Percentiles rank a stretch among this genome's conserved stretches.
Conservation (phyloP, 371 early-diverging fungal species). For the Mortierella sp. region DNA sequence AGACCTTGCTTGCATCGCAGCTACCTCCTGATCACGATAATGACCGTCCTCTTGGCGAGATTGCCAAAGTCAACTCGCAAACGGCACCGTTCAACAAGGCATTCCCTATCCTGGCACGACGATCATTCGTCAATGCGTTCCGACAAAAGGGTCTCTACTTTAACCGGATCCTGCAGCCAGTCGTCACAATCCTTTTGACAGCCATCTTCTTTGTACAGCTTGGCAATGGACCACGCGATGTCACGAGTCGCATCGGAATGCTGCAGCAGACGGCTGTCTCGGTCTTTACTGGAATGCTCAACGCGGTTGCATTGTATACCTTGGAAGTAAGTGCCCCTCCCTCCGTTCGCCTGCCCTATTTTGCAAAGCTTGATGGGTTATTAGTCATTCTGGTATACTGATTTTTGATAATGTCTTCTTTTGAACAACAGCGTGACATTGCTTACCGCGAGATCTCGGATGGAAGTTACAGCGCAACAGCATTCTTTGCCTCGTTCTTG, state of each 20-base stretch:
- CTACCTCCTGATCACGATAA: no score
- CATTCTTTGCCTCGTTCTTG: conserved; percentile 26
- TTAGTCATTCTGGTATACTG: no score
- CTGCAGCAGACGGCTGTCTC: conserved; percentile 15
- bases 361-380: no score
- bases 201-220: neutral
- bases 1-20: neutral
- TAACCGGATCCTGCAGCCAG: conserved; percentile 14
- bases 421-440: conserved; percentile 11
- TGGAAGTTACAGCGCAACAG: conserved; percentile 25
- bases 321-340: conserved; percentile 9
- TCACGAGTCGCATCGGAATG: conserved; percentile 12
- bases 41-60: neutral
- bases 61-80: neutral
- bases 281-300: conserved; percentile 4
- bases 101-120: conserved; percentile 4
- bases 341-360: neutral
- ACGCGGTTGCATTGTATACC: conserved; percentile 4
- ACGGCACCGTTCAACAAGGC: neutral
- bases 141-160: conserved; percentile 19
- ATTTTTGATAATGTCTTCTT: neutral
- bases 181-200: neutral
- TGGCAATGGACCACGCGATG: neutral
- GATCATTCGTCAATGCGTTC: conserved; percentile 11
- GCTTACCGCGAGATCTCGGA: conserved; percentile 39